A percentile compares a stretch with the other conserved stretches of the same genome.
Evolutionary conservation across 2,329 filamentous ascomycete species (phyloP).

Genomic region (Trichoderma harzianum): DNA sequence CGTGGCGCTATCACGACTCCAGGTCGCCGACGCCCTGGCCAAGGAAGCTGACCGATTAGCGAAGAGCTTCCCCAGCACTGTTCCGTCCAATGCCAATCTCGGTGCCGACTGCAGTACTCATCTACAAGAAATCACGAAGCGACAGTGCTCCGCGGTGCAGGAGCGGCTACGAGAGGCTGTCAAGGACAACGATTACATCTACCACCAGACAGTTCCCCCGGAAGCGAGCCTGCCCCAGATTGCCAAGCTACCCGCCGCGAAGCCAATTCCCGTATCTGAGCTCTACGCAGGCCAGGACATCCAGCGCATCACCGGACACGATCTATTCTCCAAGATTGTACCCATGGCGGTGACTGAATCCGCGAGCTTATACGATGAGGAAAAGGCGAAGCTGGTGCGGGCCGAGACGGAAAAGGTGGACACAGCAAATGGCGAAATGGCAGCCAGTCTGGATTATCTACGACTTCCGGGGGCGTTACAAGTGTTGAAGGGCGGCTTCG

Average conservation of each 20-base stretch:
- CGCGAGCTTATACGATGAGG: slow-evolving; percentile 94
- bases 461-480: slow-evolving; percentile 86
- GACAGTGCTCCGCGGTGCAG: slow-evolving; percentile 76
- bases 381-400: slow-evolving; percentile 92
- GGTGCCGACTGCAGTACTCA: slow-evolving; percentile 71
- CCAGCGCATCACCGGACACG: slow-evolving; percentile 91
- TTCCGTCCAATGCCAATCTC: slow-evolving; percentile 79
- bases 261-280: slow-evolving; percentile 95
- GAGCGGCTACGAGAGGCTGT: slow-evolving; percentile 71
- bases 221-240: slow-evolving; percentile 80
- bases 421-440: slow-evolving; percentile 91
- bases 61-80: slow-evolving; percentile 73
- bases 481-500: slow-evolving; percentile 86
- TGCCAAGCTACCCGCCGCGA: slow-evolving; percentile 88
- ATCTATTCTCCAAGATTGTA: slow-evolving; percentile 95
- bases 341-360: slow-evolving; percentile 95
- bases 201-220: slow-evolving; percentile 85
- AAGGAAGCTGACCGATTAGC: slow-evolving; percentile 76
- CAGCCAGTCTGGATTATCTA: slow-evolving; percentile 87
- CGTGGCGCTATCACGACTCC: slow-evolving; percentile 75
- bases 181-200: slow-evolving; percentile 98
- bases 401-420: slow-evolving; percentile 94
- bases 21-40: slow-evolving; percentile 73
- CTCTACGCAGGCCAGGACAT: slow-evolving; percentile 97
- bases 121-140: slow-evolving; percentile 77